Conservation (phyloP, 2,329 filamentous ascomycete genomes). For the Penicillium sp. region DNA sequence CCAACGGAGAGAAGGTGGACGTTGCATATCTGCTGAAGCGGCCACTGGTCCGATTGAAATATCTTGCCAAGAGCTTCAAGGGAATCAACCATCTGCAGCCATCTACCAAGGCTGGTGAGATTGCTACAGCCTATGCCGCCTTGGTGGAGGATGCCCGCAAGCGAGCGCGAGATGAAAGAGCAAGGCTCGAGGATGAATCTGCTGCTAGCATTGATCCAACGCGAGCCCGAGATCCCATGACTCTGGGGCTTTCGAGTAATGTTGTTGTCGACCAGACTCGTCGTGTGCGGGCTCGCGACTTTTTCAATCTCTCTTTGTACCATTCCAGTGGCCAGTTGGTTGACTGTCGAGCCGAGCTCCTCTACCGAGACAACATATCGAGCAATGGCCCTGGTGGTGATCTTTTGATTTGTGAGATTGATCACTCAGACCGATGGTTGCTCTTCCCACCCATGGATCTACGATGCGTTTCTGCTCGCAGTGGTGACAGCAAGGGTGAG, state of each 20-base stretch:
- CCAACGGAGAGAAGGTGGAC: slow-evolving; percentile 85
- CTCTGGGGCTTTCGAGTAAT: slow-evolving; percentile 68
- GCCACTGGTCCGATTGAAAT: slow-evolving; percentile 83
- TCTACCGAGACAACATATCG: slow-evolving; percentile 78
- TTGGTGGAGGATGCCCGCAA: slow-evolving; percentile 77
- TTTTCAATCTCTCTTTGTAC: slow-evolving; percentile 79
- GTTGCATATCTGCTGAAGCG: slow-evolving; percentile 91
- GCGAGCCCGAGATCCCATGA: slow-evolving; percentile 75
- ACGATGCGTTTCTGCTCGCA: slow-evolving; percentile 74
- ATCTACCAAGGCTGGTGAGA: slow-evolving; percentile 57
- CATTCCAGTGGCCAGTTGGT: slow-evolving; percentile 91
- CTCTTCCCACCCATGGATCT: slow-evolving; percentile 86
- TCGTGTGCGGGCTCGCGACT: slow-evolving; percentile 85
- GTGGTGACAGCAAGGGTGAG: slow-evolving; percentile 69
- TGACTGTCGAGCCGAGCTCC: slow-evolving; percentile 83
- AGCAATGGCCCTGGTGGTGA: slow-evolving; percentile 71
- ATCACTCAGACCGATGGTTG: slow-evolving; percentile 74
- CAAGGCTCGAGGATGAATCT: slow-evolving; percentile 79
- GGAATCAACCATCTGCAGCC: slow-evolving; percentile 50
- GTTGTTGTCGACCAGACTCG: slow-evolving; percentile 73
- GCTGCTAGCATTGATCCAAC: slow-evolving; percentile 81
- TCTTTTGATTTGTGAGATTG: slow-evolving; percentile 89
- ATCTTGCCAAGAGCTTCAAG: slow-evolving; percentile 80
- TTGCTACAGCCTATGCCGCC: slow-evolving; percentile 65
- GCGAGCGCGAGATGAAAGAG: slow-evolving; percentile 70